Evolutionary conservation across 805 yeast species (phyloP).

Genomic region (Kuraishia piskuri): DNA sequence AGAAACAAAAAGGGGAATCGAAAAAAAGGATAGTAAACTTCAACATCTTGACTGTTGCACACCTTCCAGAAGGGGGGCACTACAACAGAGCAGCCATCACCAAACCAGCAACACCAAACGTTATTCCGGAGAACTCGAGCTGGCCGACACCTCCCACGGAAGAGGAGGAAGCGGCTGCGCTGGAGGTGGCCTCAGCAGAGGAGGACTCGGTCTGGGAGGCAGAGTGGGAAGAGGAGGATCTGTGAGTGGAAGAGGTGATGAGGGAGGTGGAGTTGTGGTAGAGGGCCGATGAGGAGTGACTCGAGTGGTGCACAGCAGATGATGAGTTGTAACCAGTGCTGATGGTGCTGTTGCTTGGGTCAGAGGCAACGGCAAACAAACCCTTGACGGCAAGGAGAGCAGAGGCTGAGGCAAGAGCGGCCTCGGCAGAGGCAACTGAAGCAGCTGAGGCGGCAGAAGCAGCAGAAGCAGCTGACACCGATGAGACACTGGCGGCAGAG

Average conservation of each 20-base stretch:
- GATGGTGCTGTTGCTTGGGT: slow-evolving; percentile 21
- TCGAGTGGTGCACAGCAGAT: slow-evolving; percentile 7
- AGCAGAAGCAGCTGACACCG: slow-evolving; percentile 7
- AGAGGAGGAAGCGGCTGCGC: slow-evolving; percentile 16
- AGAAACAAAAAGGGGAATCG: not conserved
- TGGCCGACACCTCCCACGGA: slow-evolving; percentile 25
- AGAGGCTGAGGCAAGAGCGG: slow-evolving; percentile 13
- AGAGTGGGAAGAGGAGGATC: slow-evolving; percentile 4
- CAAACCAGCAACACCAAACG: slow-evolving; percentile 26
- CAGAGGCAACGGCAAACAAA: slow-evolving; percentile 32
- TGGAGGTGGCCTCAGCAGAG: slow-evolving; percentile 13
- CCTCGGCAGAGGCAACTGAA: slow-evolving; percentile 12
- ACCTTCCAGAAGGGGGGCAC: slow-evolving; percentile 1
- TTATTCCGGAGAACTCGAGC: slow-evolving; percentile 21
- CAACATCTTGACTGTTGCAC: not conserved
- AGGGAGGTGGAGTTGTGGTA: slow-evolving; percentile 9
- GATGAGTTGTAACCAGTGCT: slow-evolving; percentile 11
- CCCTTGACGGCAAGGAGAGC: slow-evolving; percentile 27
- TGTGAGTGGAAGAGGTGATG: slow-evolving; percentile 10
- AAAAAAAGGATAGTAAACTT: slow-evolving; percentile 2
- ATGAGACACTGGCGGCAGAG: slow-evolving; percentile 12
- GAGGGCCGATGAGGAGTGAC: slow-evolving; percentile 6
- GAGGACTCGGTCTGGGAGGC: not conserved
- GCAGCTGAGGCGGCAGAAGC: slow-evolving; percentile 15
- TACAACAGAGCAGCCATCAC: slow-evolving; percentile 28